Percentiles rank a stretch among this genome's conserved stretches.
phyloP scores from a whole-genome alignment of 1,284 basidiomycete species.

The Somion occarium region DNA sequence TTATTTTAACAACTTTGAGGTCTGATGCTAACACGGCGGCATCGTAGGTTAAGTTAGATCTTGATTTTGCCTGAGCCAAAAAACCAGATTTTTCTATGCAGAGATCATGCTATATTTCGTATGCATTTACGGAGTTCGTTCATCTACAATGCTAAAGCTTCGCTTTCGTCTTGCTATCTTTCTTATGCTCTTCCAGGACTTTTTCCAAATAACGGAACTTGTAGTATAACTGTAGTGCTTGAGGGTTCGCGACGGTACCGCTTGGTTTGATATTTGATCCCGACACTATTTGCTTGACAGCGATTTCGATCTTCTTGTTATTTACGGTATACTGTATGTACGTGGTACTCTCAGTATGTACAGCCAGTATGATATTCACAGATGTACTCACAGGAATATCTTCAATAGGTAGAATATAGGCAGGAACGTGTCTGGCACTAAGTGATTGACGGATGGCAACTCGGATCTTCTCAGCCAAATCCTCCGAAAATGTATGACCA shows the following conservation, averaged over 20 bases:
- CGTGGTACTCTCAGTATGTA: background rate
- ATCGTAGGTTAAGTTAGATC: background rate
- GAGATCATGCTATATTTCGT: background rate
- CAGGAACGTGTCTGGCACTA: constrained; percentile 73
- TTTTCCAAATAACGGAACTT: constrained; percentile 48
- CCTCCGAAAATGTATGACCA: constrained; percentile 43
- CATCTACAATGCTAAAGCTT: constrained; percentile 19
- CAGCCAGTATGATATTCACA: too few relatives aligned
- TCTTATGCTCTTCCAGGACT: constrained; percentile 12
- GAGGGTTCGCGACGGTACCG: constrained; percentile 67
- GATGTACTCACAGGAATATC: constrained; percentile 59
- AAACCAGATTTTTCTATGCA: background rate
- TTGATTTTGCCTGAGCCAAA: background rate
- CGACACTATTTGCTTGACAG: constrained; percentile 69
- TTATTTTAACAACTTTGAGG: background rate
- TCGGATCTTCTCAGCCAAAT: constrained; percentile 49
- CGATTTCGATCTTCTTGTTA: constrained; percentile 72
- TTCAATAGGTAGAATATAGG: constrained; percentile 53
- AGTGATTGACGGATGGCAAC: constrained; percentile 58
- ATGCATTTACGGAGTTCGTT: background rate
- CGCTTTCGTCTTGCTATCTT: constrained; percentile 15
- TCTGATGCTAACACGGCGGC: too few relatives aligned
- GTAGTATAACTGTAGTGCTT: constrained; percentile 56
- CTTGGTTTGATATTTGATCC: constrained; percentile 56
- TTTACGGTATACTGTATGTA: constrained; percentile 59